Evolutionary conservation across 768 basidiomycete genomes (phyloP), one percentile per base, ranked within the genome.

Genomic region (Suillus discolor): DNA sequence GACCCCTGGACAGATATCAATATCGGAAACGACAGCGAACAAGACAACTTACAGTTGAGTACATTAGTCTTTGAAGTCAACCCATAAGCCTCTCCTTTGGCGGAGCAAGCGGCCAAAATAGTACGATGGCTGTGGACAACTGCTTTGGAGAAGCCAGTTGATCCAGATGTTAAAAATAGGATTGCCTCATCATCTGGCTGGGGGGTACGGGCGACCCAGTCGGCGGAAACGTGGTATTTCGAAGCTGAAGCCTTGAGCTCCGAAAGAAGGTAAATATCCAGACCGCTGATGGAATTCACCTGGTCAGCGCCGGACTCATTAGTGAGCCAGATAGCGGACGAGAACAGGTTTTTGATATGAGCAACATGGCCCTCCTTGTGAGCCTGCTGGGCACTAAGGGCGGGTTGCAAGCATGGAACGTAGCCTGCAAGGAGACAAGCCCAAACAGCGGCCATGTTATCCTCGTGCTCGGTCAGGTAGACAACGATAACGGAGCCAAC

Each of bases 91-190:
- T 61, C 65, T 31, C 71, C 72, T 72, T 81, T 78, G n/a, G 79
- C 72, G 23, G 63, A 57, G 41, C 74, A 70, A 62, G 73, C 69
- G 5, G 78, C 72, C 38, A 81, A 65, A 38, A 81, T 73, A 39
- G 76, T 79, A 6, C 73, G 73, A 62, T 79, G 77, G 31, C 69
- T 69, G 44, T 77, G 66, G 12, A 66, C 70, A 23, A 76, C 78
- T 25, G 72, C 78, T 63, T 79, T 79, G 34, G 78, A 74, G 41
- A 77, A 76, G 1, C 78, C 78, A 18, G 78, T 79, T 0, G 78
- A 79, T 1, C 77, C 77, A 12, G 77, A 77, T 8, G 77, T 78
- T 25, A 77, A 62, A 39, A 64, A 64, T 44, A 64, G 5, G 8
- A 64, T 64, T 15, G 63, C 63, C 8, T 64, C 63, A 4, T 64